Percentiles rank a stretch among this genome's conserved stretches.
phyloP scores from a whole-genome alignment of 352 stramenopile species.

The Saprolegnia diclina region DNA sequence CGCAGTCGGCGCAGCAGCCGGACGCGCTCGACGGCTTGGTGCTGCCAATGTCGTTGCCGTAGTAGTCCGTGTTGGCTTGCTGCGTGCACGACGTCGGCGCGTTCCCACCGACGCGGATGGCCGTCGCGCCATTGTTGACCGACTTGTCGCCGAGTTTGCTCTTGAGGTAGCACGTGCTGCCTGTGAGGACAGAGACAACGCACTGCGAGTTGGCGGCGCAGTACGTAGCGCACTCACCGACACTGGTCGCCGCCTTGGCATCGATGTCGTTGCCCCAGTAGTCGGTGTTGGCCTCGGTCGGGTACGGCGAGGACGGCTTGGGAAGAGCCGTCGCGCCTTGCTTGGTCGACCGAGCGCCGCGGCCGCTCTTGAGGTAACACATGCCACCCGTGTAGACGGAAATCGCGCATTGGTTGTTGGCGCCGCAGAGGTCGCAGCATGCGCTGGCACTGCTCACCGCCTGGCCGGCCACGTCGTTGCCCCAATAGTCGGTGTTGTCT shows the following conservation, averaged over 20 bases:
- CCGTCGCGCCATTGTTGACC: neutral
- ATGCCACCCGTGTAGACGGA: conserved; percentile 8
- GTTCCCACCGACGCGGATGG: neutral
- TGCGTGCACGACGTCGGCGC: neutral
- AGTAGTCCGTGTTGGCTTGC: conserved; percentile 24
- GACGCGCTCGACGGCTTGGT: neutral
- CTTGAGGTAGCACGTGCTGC: conserved; percentile 21
- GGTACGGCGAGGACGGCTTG: neutral
- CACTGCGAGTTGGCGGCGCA: conserved; percentile 19
- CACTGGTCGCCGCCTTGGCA: neutral
- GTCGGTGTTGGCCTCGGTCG: conserved; percentile 10
- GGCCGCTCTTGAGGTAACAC: conserved; percentile 17
- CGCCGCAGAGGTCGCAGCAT: conserved; percentile 4
- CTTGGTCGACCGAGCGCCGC: neutral
- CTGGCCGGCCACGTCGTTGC: neutral
- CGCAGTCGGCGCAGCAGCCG: conserved; percentile 23
- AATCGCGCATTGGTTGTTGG: neutral
- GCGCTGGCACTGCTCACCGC: neutral
- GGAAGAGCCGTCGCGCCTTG: neutral
- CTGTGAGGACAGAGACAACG: conserved; percentile 16
- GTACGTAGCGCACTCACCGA: conserved; percentile 10
- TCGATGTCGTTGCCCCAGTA: conserved; percentile 23
- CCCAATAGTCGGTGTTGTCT: neutral
- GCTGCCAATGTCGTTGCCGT: conserved; percentile 19
- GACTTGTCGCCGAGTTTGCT: conserved; percentile 10